These are phyloP conservation scores for Psilocybe cubensis DNA, from an alignment of 768 basidiomycete species.

Conservation along the genomic window DNA sequence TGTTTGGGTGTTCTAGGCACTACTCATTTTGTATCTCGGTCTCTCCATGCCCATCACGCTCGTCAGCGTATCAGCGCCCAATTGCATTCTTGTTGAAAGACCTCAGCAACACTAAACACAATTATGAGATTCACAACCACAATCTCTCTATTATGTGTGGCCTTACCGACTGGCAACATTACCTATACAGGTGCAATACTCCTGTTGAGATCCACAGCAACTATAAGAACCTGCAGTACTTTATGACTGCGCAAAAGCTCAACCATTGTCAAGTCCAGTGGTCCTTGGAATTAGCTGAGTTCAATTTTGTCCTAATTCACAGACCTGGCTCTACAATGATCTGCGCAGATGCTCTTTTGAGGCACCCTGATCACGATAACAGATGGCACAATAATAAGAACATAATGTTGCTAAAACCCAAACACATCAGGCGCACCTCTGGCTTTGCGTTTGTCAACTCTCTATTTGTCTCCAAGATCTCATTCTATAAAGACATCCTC, in stretches of 20 bases:
- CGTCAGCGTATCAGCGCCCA: too few species aligned
- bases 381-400: background rate
- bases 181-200: slow-evolving; percentile 12
- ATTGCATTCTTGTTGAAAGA: slow-evolving; percentile 26
- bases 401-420: background rate
- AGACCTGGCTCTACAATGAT: too few species aligned
- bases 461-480: background rate
- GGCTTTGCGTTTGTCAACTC: too few species aligned
- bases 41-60: too few species aligned
- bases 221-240: slow-evolving; percentile 48
- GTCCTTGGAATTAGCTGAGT: slow-evolving; percentile 37
- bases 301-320: slow-evolving; percentile 33
- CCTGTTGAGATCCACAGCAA: slow-evolving; percentile 35
- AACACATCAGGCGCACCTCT: background rate
- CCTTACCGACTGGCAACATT: slow-evolving; percentile 24
- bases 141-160: slow-evolving; percentile 49
- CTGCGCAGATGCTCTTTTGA: background rate
- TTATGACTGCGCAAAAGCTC: slow-evolving; percentile 39
- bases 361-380: background rate
- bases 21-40: too few species aligned
- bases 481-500: background rate
- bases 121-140: slow-evolving; percentile 37
- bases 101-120: slow-evolving; percentile 16
- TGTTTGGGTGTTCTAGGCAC: too few species aligned
- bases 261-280: slow-evolving; percentile 47